Evolutionary conservation across 352 stramenopile genomes (phyloP).

Genomic region (Peronospora belbahrii): DNA sequence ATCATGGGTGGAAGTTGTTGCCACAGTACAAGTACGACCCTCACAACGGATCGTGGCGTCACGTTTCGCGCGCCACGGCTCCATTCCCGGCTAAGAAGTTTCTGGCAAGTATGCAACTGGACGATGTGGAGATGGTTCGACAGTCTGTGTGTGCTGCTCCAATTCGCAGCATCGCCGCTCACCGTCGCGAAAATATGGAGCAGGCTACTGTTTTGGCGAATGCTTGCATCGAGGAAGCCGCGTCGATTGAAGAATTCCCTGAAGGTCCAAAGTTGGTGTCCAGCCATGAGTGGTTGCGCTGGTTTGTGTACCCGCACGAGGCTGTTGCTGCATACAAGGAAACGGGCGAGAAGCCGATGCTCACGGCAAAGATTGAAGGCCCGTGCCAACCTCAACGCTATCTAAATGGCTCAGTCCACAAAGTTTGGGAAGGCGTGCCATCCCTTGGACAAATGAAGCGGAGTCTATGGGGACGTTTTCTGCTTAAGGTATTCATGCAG

Average conservation of each 20-base stretch:
- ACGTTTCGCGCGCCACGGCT: constrained; percentile 28
- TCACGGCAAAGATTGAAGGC: constrained; percentile 21
- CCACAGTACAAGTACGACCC: constrained; percentile 92
- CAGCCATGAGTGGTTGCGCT: constrained; percentile 27
- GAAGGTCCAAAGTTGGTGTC: constrained; percentile 16
- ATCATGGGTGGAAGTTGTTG: constrained; percentile 90
- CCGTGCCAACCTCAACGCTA: constrained; percentile 31
- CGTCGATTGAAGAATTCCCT: constrained; percentile 1
- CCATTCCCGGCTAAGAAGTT: constrained; percentile 19
- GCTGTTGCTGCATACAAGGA: constrained; percentile 21
- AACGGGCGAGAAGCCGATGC: constrained; percentile 12
- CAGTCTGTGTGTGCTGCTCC: constrained; percentile 14
- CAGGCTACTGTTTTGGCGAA: constrained; percentile 19
- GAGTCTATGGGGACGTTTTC: constrained; percentile 16
- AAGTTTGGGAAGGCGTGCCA: constrained; percentile 17
- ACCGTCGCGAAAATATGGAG: constrained; percentile 24
- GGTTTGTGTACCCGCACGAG: constrained; percentile 34
- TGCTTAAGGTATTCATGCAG: constrained; percentile 29
- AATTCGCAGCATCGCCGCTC: constrained; percentile 15
- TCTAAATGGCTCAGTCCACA: constrained; percentile 12
- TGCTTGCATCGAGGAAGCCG: constrained; percentile 18
- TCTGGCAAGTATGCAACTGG: constrained; percentile 24
- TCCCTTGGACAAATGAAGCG: constrained; percentile 22
- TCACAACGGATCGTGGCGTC: constrained; percentile 89
- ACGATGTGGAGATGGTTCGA: constrained; percentile 16